A percentile compares a stretch with the other conserved stretches of the same genome.
Conservation (phyloP, 164 flowering plant species). For the Magnolia changhungtana region DNA sequence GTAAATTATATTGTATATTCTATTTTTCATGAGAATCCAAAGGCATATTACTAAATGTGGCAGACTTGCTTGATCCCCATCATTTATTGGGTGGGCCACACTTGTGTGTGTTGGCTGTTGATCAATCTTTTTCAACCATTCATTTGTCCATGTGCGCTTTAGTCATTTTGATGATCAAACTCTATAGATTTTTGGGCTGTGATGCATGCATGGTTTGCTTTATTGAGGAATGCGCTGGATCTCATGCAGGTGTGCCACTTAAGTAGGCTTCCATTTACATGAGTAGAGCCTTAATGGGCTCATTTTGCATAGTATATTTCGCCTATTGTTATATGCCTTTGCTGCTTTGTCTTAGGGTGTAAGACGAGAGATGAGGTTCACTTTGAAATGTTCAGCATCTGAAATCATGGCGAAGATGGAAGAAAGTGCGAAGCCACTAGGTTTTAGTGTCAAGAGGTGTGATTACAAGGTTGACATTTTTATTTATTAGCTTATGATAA, state of each 20-base stretch:
- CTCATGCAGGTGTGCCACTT: background rate
- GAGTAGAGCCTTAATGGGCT: background rate
- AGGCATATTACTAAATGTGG: too few species aligned
- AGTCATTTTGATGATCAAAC: too few species aligned
- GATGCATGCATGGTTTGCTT: too few species aligned
- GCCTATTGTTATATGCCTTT: background rate
- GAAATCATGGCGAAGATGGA: slow-evolving; percentile 14
- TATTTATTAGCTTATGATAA: background rate
- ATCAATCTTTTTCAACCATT: too few species aligned
- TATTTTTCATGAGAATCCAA: too few species aligned
- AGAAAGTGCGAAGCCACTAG: slow-evolving; percentile 12
- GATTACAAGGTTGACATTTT: slow-evolving; percentile 11
- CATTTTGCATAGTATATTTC: background rate
- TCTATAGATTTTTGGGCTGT: too few species aligned
- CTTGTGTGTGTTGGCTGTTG: too few species aligned
- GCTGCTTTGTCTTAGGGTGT: background rate
- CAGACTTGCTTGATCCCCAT: too few species aligned
- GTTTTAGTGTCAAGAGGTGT: slow-evolving; percentile 9
- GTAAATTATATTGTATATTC: too few species aligned
- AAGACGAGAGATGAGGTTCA: slow-evolving; percentile 12
- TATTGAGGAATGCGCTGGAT: too few species aligned
- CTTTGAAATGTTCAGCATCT: slow-evolving; percentile 12
- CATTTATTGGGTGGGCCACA: too few species aligned
- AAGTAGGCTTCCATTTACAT: background rate
- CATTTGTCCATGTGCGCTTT: too few species aligned